A percentile compares a stretch with the other conserved stretches of the same genome.
phyloP scores from a whole-genome alignment of 2,329 filamentous ascomycete species.

The Ceratocystis destructans region DNA sequence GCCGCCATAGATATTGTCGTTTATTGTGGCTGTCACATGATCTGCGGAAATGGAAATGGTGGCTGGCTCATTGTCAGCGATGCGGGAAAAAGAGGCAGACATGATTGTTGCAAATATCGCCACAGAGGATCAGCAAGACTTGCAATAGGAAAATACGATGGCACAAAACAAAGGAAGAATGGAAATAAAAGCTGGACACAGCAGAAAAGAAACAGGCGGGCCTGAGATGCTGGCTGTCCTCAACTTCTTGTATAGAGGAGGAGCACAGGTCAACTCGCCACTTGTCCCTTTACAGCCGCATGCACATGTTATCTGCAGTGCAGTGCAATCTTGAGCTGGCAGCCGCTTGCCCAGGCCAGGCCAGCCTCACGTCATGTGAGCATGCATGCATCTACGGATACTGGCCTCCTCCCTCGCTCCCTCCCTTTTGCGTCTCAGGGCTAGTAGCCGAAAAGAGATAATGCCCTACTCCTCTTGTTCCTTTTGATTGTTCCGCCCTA shows the following conservation, averaged over 20 bases:
- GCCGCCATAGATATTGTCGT: constrained; percentile 69
- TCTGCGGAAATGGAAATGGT: constrained; percentile 51
- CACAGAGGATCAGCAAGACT: background rate
- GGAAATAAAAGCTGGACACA: background rate
- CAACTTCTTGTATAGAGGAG: constrained; percentile 5
- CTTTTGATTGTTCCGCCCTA: background rate
- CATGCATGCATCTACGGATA: background rate
- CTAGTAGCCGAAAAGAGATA: background rate
- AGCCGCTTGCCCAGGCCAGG: background rate
- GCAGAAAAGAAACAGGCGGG: background rate
- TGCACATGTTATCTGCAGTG: background rate
- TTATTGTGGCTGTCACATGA: constrained; percentile 57
- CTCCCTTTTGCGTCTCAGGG: background rate
- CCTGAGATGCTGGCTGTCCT: background rate
- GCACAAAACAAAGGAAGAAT: background rate
- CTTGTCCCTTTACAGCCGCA: background rate
- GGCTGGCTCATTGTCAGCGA: constrained; percentile 45
- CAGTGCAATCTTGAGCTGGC: background rate
- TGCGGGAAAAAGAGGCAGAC: constrained; percentile 56
- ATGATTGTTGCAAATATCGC: constrained; percentile 26
- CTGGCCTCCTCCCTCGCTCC: background rate
- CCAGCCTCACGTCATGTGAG: background rate
- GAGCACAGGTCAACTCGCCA: background rate
- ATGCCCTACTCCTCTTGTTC: background rate
- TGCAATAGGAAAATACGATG: background rate